phyloP scores from a whole-genome alignment of 805 yeast species.

The Schizosaccharomyces japonicus region DNA sequence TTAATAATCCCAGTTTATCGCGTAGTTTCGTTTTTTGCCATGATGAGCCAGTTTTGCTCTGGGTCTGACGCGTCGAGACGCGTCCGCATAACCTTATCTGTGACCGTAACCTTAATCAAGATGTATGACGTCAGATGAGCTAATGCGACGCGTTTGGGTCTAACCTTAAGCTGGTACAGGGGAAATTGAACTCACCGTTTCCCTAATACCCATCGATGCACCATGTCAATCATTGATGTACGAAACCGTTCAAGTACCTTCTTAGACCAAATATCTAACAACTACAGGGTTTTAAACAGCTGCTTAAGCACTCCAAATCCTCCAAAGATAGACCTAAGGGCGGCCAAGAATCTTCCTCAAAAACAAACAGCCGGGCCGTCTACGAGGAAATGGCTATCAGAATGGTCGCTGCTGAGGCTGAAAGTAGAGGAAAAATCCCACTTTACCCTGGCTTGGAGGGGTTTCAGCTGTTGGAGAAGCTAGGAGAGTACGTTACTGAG shows the following conservation, averaged over 20 bases:
- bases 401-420: conserved; percentile 20
- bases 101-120: no score
- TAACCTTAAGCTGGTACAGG: no score
- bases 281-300: conserved; percentile 1
- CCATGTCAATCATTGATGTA: neutral
- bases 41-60: no score
- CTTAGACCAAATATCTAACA: no score
- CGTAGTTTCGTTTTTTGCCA: no score
- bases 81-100: no score
- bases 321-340: neutral
- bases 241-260: neutral
- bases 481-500: conserved; percentile 18
- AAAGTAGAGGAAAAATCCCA: conserved; percentile 15
- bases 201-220: no score
- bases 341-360: neutral
- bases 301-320: neutral
- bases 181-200: no score
- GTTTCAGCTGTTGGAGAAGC: conserved; percentile 18
- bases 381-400: conserved; percentile 16
- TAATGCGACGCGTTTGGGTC: no score
- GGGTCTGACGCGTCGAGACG: no score
- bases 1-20: no score
- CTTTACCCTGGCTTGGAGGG: conserved; percentile 19
- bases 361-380: conserved; percentile 2
- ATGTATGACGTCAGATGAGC: no score